Evolutionary conservation across 257 asterid genomes (phyloP).

Genomic region (Parsonsia alboflavescens): DNA sequence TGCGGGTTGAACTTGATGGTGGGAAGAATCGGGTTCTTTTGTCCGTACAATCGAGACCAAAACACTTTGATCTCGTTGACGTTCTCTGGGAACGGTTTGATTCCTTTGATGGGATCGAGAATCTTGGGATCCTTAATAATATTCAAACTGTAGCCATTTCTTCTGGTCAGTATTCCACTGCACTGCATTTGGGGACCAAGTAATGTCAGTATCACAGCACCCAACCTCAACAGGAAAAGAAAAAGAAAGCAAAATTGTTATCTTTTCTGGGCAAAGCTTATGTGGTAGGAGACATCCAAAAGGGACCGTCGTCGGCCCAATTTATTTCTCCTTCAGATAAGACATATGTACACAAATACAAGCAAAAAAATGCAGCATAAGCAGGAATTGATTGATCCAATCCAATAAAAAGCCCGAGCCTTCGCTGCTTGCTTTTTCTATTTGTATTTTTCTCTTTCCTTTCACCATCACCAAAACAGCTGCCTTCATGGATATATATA

Average conservation of each 20-base stretch:
- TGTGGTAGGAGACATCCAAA: neutral
- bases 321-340: neutral
- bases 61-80: slow-evolving; percentile 17
- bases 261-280: neutral
- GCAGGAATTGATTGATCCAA: neutral
- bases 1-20: neutral
- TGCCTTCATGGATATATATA: no score
- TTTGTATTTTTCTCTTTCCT: no score
- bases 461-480: no score
- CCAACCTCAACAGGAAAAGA: neutral
- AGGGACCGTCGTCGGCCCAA: neutral
- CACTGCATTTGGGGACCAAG: neutral
- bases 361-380: neutral
- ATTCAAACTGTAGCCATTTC: neutral
- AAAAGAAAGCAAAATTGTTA: neutral
- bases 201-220: neutral
- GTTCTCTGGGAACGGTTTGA: slow-evolving; percentile 34
- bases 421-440: no score
- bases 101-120: slow-evolving; percentile 22
- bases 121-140: slow-evolving; percentile 10
- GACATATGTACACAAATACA: neutral
- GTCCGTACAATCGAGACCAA: slow-evolving; percentile 34
- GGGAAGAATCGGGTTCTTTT: slow-evolving; percentile 14
- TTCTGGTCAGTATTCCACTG: neutral
- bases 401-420: no score